Evolutionary conservation across 768 basidiomycete species (phyloP).

Genomic region (Lentinula guzmanii): DNA sequence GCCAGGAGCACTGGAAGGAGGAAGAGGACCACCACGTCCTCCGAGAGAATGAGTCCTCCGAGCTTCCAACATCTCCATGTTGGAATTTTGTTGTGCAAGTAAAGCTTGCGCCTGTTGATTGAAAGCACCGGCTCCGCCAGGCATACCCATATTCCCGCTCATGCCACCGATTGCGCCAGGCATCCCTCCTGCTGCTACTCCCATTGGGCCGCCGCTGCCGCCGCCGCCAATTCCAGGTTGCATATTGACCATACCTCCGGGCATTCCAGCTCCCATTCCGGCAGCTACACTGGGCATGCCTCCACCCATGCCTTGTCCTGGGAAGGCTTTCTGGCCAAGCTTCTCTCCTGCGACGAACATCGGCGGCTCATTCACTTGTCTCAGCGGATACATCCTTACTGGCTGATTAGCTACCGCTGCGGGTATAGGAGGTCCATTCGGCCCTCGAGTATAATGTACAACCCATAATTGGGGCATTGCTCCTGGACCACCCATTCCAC

Average conservation of each 20-base stretch:
- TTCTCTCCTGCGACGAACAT: conserved; percentile 72
- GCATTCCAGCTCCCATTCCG: conserved; percentile 8
- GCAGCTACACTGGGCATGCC: conserved; percentile 20
- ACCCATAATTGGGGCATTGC: conserved; percentile 61
- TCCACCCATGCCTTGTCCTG: conserved; percentile 15
- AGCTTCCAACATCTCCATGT: conserved; percentile 68
- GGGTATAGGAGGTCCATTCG: conserved; percentile 45
- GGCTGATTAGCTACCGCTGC: conserved; percentile 55
- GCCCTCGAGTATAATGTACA: conserved; percentile 68
- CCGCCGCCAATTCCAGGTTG: conserved; percentile 1
- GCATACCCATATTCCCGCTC: conserved; percentile 6
- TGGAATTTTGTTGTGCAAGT: conserved; percentile 66
- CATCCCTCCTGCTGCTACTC: not conserved
- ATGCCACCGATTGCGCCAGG: conserved; percentile 19
- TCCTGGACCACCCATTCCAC: conserved; percentile 15
- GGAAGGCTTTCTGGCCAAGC: conserved; percentile 60
- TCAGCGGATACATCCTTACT: conserved; percentile 66
- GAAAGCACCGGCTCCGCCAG: conserved; percentile 15
- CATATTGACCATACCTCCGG: conserved; percentile 14
- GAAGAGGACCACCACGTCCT: conserved; percentile 34
- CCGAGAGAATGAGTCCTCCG: conserved; percentile 34
- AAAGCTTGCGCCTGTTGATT: conserved; percentile 53
- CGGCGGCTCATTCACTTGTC: conserved; percentile 56
- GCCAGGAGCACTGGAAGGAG: not conserved
- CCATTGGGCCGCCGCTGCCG: not conserved